Evolutionary conservation across 306 rosid genomes (phyloP).

Genomic region (Amphicarpaea edgeworthii): DNA sequence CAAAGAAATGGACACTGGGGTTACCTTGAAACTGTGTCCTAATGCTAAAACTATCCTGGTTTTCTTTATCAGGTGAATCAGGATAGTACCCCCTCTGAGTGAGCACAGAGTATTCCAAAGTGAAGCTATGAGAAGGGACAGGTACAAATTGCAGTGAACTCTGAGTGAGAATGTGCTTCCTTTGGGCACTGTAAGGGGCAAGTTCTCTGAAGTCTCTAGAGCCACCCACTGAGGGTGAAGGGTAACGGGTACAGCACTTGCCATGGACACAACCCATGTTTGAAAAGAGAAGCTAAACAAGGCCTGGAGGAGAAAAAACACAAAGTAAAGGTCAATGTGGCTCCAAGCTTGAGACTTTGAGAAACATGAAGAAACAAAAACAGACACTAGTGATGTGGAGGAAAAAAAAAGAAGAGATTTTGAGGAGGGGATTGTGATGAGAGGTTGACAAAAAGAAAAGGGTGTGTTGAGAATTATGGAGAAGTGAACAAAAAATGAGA

Average conservation of each 20-base stretch:
- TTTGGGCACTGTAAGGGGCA: conserved; percentile 55
- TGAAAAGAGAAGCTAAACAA: conserved; percentile 30
- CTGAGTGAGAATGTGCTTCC: conserved; percentile 75
- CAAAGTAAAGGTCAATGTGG: conserved; percentile 41
- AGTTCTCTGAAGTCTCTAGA: conserved; percentile 57
- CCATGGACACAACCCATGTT: conserved; percentile 92
- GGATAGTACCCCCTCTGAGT: conserved; percentile 96
- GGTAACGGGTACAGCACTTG: conserved; percentile 73
- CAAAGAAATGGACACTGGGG: conserved; percentile 83
- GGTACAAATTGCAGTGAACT: conserved; percentile 70
- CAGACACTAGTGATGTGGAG: conserved; percentile 47
- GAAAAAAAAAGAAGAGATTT: conserved; percentile 36
- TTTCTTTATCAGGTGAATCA: conserved; percentile 80
- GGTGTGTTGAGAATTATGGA: not conserved
- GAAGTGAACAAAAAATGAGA: conserved; percentile 46
- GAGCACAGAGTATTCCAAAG: conserved; percentile 76
- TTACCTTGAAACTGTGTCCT: conserved; percentile 80
- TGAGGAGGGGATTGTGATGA: conserved; percentile 32
- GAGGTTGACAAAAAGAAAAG: conserved; percentile 40
- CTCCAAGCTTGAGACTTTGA: conserved; percentile 36
- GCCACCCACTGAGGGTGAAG: conserved; percentile 63
- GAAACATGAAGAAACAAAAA: conserved; percentile 36
- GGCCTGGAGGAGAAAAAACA: conserved; percentile 18
- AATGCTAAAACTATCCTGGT: conserved; percentile 84
- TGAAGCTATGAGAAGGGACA: conserved; percentile 78